Conservation (phyloP, 345 rosid species). For the Rhodamnia rubescens region DNA sequence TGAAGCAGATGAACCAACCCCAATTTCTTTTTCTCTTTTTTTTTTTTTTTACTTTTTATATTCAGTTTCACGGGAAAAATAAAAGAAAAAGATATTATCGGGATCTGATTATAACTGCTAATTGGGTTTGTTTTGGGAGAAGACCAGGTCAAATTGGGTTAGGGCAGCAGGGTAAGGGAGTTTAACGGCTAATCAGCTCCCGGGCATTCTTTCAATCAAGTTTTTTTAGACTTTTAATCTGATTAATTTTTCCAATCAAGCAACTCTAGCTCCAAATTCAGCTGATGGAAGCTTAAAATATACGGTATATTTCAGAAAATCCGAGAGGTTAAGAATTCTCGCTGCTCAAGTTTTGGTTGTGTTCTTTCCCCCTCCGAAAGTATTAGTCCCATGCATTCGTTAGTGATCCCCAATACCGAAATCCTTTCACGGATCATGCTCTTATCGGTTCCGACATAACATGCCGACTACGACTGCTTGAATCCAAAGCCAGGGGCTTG, state of each 20-base stretch:
- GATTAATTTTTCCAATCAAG: neutral
- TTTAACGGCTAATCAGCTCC: neutral
- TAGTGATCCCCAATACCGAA: neutral
- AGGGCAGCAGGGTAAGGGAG: neutral
- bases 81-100: neutral
- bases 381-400: accelerated
- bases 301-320: neutral
- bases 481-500: accelerated
- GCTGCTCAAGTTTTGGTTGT: neutral
- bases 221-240: neutral
- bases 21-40: neutral
- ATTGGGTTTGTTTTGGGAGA: neutral
- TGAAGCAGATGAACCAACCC: neutral
- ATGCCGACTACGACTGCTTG: neutral
- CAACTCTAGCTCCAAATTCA: neutral
- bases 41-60: too few relatives aligned
- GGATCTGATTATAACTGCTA: neutral
- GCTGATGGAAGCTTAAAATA: neutral
- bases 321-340: neutral
- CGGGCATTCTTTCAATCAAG: neutral
- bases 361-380: neutral
- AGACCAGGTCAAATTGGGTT: neutral
- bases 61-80: neutral
- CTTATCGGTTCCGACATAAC: neutral
- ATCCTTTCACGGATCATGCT: neutral